Evolutionary conservation across 768 basidiomycete genomes (phyloP).

Genomic region (Ramaria rubella): DNA sequence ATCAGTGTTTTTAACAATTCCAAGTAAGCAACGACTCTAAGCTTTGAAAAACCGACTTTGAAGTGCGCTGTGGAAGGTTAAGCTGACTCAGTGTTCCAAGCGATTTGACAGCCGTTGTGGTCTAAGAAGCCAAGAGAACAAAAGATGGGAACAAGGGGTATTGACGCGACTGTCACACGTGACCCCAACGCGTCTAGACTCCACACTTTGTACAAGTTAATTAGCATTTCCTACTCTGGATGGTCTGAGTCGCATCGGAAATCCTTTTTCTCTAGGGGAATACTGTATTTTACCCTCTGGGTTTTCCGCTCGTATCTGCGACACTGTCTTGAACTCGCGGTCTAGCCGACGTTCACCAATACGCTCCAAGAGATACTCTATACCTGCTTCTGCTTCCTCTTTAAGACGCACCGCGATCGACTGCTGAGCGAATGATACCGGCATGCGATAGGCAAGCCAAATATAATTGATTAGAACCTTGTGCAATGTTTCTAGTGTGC

Average conservation of each 20-base stretch:
- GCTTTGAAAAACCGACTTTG: no score
- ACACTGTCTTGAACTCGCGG: not conserved
- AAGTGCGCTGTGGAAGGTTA: no score
- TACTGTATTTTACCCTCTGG: not conserved
- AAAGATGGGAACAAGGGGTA: no score
- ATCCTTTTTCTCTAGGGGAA: not conserved
- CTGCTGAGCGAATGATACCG: constrained; percentile 59
- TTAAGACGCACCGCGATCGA: constrained; percentile 48
- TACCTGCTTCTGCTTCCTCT: constrained; percentile 51
- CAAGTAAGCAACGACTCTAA: no score
- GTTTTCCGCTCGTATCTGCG: not conserved
- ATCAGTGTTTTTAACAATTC: no score
- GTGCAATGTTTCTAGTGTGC: constrained; percentile 65
- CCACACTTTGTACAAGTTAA: not conserved
- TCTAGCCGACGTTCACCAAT: constrained; percentile 17
- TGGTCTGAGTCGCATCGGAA: not conserved
- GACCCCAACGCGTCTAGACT: not conserved
- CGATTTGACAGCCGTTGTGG: no score
- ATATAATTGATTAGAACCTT: constrained; percentile 70
- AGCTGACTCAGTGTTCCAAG: no score
- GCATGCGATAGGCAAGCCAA: constrained; percentile 73
- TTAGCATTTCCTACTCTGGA: not conserved
- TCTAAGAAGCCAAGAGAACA: no score
- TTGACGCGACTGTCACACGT: not conserved
- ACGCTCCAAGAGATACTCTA: constrained; percentile 55